These are phyloP conservation scores for Marchantia paleacea DNA, from an alignment of 225 moss, liverwort and hornwort genomes.

Conservation along the genomic window DNA sequence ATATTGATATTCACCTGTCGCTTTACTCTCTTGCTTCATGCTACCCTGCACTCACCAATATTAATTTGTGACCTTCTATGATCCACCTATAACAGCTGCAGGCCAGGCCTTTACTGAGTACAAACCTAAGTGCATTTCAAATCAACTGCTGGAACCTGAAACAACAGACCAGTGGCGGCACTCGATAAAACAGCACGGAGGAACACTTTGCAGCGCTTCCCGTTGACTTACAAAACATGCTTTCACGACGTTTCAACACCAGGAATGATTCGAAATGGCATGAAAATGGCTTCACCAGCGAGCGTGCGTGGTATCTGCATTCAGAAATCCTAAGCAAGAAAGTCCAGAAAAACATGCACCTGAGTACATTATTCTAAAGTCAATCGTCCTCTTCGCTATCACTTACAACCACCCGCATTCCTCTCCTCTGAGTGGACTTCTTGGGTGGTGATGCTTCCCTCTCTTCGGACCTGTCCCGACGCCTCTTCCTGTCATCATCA, in stretches of 20 bases:
- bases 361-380: not conserved
- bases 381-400: slow-evolving; percentile 76
- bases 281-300: not conserved
- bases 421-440: slow-evolving; percentile 72
- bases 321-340: not conserved
- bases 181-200: not conserved
- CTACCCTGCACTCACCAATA: no score
- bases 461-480: slow-evolving; percentile 65
- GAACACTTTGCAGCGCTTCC: not conserved
- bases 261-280: not conserved
- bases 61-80: no score
- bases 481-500: slow-evolving; percentile 79
- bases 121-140: not conserved
- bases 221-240: not conserved
- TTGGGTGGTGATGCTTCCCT: slow-evolving; percentile 69
- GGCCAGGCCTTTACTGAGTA: not conserved
- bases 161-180: not conserved
- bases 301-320: not conserved
- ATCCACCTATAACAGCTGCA: not conserved
- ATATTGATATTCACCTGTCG: no score
- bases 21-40: no score
- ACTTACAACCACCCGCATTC: slow-evolving; percentile 87
- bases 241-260: not conserved
- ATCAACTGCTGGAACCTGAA: not conserved
- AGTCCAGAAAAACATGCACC: not conserved